These are phyloP conservation scores for Amaranthus cruentus DNA, from an alignment of 148 eudicot genomes.

Conservation along the genomic window DNA sequence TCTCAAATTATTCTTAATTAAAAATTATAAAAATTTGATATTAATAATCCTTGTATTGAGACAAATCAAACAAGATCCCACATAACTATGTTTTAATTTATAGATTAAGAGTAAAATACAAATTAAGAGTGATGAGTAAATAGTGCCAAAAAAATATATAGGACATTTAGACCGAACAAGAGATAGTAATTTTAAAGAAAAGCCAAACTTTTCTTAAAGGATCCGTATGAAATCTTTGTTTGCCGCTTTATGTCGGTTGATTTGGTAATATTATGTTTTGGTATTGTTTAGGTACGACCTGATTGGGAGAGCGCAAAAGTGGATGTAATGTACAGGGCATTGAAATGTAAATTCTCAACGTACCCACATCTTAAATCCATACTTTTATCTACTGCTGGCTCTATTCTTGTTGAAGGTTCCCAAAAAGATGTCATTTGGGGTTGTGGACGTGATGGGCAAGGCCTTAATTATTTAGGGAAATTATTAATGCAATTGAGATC, in stretches of 20 bases:
- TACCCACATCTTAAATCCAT: conserved; percentile 75
- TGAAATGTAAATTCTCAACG: conserved; percentile 82
- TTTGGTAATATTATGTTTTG: too few relatives aligned
- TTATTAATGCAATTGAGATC: conserved; percentile 87
- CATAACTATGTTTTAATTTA: too few relatives aligned
- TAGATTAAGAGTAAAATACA: too few relatives aligned
- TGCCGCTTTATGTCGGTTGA: not conserved
- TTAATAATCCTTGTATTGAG: too few relatives aligned
- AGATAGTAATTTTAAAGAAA: too few relatives aligned
- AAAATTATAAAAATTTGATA: too few relatives aligned
- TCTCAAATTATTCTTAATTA: too few relatives aligned
- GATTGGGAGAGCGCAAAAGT: conserved; percentile 83
- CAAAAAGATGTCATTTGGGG: conserved; percentile 98
- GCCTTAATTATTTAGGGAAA: conserved; percentile 89
- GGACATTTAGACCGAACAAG: too few relatives aligned
- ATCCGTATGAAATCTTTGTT: not conserved
- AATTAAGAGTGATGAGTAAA: too few relatives aligned
- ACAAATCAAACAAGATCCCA: too few relatives aligned
- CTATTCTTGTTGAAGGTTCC: conserved; percentile 87
- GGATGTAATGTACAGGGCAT: conserved; percentile 74
- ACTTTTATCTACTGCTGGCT: conserved; percentile 71
- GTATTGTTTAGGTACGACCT: conserved; percentile 50
- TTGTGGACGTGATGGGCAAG: conserved; percentile 98
- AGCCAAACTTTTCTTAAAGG: too few relatives aligned
- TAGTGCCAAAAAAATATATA: too few relatives aligned